Evolutionary conservation across 1,284 basidiomycete genomes (phyloP), one percentile per base, ranked within the genome.

Genomic region (Tilletia horrida): DNA sequence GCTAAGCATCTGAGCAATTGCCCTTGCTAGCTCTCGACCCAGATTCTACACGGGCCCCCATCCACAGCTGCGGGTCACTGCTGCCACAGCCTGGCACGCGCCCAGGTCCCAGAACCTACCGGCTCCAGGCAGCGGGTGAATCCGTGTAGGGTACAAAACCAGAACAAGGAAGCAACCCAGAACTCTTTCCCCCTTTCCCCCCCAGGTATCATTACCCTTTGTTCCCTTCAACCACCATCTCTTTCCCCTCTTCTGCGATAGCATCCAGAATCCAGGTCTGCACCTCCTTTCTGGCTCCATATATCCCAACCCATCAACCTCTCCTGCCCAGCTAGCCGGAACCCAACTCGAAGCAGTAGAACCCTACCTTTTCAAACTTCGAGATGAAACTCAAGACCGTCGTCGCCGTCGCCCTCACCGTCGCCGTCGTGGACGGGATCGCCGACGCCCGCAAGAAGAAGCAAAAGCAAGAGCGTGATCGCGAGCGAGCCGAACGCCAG

Each of bases 401-500:
- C 55, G 29, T 59, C 27, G 55, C 55, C 27, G 55, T 59, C 9
- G 55, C 55, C 31, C 29, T 59, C 27, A 59, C 55, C 29, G 55
- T 59, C 7, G 55, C 55, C 55, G 55, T 59, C 29, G 31, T 35
- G 16, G 55, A 59, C 55, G 31, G 31, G 16, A 29, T 59, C 55
- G 4, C 27, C 7, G 55, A 59, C 55, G 55, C 55, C 27, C 16
- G 23, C 27, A 59, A 59, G 55, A 40, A 59, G 31, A 59, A 59
- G 29, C 55, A 29, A 25, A 16, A 59, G 13, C 23, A 40, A 18
- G 55, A 59, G 55, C 55, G 55, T 8, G 55, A 59, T 1, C 55
- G 55, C 16, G 55, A 31, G 27, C 55, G 55, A 9, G 23, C 6
- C 16, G 55, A 59, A 13, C 55, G 55, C 55, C 21, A 57, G 48